Evolutionary conservation across 176 grass and related monocot genomes (phyloP), one percentile per base, ranked within the genome.

Genomic region (Bothriochloa decipiens): DNA sequence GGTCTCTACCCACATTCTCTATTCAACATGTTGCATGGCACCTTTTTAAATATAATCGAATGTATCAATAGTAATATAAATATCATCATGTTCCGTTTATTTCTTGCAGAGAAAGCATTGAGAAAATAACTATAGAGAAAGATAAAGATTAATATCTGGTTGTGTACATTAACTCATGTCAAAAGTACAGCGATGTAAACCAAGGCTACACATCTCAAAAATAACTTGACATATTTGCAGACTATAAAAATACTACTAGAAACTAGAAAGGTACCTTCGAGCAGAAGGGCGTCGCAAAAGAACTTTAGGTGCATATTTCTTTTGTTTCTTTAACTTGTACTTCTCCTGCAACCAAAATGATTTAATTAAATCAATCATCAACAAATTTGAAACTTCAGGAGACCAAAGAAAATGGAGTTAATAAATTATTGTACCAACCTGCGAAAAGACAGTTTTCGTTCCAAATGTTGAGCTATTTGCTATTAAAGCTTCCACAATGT

Each of bases 271-370:
- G 66, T 85, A 99, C 93, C 96, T 99, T 70, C 89, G 78, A 58
- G 90, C 78, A 58, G 91, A 88, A 46, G 96, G 93, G 18, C 90
- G 93, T 45, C 91, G 89, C 40, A 99, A 50, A 67, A 99, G 96
- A 55, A 99, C 96, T 81, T 99, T 99, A 47, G 93, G 93, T 11
- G 91, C 96, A 49, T 99, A 94, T 85, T 99, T 99, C 89, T 99
- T 99, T 70, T 99, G 96, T 91, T 99, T 99, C 82, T 99, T 99
- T 27, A 92, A 76, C 67, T 96, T 99, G 88, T 99, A 99, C 84
- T 99, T 99, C 87, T 98, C 93, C 96, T 98, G 81, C 68, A 87
- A 66, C 18, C 15, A 22, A 37, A 67, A 85, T 33, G 10, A 17
- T 60, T 27, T 2, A 74, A 82, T 6, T 1, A 79, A 75, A 81